Percentiles rank a stretch among this genome's conserved stretches.
phyloP scores from a whole-genome alignment of 805 yeast species.

The Teunomyces tritomae region DNA sequence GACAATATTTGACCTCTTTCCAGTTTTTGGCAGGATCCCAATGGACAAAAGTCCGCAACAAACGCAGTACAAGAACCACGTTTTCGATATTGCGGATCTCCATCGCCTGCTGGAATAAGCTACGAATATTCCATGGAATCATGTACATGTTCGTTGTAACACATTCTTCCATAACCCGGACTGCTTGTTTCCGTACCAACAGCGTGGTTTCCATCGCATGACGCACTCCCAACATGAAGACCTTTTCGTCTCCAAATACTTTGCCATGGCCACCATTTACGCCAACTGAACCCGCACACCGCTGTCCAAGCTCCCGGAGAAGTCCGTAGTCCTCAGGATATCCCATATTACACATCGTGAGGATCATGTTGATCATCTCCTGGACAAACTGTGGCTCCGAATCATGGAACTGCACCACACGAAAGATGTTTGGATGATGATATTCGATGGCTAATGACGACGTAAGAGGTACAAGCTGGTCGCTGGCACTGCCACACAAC shows the following conservation, averaged over 20 bases:
- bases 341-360: conserved; percentile 37
- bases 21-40: conserved; percentile 31
- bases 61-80: conserved; percentile 18
- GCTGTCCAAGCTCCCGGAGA: conserved; percentile 27
- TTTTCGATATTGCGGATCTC: conserved; percentile 29
- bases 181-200: conserved; percentile 15
- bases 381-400: conserved; percentile 27
- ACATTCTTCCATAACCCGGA: conserved; percentile 7
- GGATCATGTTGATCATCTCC: conserved; percentile 24
- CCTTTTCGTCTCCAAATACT: conserved; percentile 19
- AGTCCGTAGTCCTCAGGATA: conserved; percentile 27
- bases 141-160: conserved; percentile 18
- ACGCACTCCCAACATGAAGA: conserved; percentile 29
- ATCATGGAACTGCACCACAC: conserved; percentile 21
- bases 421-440: conserved; percentile 38
- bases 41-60: conserved; percentile 21
- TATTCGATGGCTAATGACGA: conserved; percentile 28
- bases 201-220: conserved; percentile 39
- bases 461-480: conserved; percentile 36
- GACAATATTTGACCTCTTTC: conserved; percentile 32
- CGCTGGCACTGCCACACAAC: conserved; percentile 31
- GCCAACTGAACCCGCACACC: conserved; percentile 22
- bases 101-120: conserved; percentile 34
- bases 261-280: conserved; percentile 26
- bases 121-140: conserved; percentile 40